Conservation (phyloP, 306 rosid genomes). For the Clitoria ternatea region DNA sequence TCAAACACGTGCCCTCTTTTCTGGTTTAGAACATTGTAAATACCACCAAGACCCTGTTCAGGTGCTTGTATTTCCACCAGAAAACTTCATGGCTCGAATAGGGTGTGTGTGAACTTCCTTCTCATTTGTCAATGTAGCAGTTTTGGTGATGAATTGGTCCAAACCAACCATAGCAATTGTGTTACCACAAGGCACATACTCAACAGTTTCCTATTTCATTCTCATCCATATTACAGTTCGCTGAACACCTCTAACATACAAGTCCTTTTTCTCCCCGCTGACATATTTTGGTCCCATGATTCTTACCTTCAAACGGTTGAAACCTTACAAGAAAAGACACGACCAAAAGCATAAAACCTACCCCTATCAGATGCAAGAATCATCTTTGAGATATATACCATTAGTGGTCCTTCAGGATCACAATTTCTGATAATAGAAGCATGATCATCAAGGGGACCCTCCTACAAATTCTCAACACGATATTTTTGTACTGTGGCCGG, state of each 20-base stretch:
- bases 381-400: conserved; percentile 87
- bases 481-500: conserved; percentile 59
- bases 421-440: conserved; percentile 68
- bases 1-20: conserved; percentile 62
- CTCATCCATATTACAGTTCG: conserved; percentile 92
- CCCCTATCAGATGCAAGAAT: conserved; percentile 85
- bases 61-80: conserved; percentile 79
- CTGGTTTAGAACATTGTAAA: conserved; percentile 62
- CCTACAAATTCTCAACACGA: conserved; percentile 77
- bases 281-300: conserved; percentile 83
- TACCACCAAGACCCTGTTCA: conserved; percentile 64
- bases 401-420: conserved; percentile 78
- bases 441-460: conserved; percentile 83
- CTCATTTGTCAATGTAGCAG: conserved; percentile 81
- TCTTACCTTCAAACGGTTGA: conserved; percentile 76
- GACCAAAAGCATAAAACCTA: conserved; percentile 77
- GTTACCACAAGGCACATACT: conserved; percentile 79
- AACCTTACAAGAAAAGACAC: conserved; percentile 68
- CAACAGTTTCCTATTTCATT: conserved; percentile 72
- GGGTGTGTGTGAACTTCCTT: conserved; percentile 76
- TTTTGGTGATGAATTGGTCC: conserved; percentile 78
- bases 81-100: conserved; percentile 78
- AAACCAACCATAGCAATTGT: conserved; percentile 82
- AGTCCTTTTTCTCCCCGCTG: conserved; percentile 70
- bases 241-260: conserved; percentile 72